These are phyloP conservation scores for Lantana camara DNA, from an alignment of 257 asterid species.

Conservation along the genomic window DNA sequence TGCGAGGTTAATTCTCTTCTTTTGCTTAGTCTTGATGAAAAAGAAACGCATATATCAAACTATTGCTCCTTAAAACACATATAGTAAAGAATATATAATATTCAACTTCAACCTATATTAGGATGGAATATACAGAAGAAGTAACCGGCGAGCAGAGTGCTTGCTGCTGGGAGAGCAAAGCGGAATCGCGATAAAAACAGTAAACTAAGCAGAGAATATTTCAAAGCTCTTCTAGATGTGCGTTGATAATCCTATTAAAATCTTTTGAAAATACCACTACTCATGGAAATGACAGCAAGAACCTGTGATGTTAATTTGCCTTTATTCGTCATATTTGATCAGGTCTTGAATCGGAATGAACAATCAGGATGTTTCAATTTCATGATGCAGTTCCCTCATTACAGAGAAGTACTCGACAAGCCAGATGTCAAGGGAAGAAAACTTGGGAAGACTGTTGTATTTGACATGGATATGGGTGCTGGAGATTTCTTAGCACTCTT, in stretches of 20 bases:
- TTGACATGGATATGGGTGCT: constrained; percentile 95
- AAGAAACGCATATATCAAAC: too few relatives aligned
- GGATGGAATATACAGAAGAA: constrained; percentile 75
- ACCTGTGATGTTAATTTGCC: neutral
- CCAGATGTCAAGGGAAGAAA: constrained; percentile 54
- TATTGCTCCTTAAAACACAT: too few relatives aligned
- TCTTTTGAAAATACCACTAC: too few relatives aligned
- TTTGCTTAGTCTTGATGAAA: too few relatives aligned
- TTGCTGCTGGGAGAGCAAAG: constrained; percentile 81
- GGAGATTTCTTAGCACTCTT: too few relatives aligned
- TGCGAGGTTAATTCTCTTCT: constrained; percentile 22
- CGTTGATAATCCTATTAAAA: constrained; percentile 21
- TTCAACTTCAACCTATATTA: constrained; percentile 23
- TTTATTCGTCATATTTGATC: constrained; percentile 9
- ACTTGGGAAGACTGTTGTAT: constrained; percentile 66
- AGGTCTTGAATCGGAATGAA: constrained; percentile 67
- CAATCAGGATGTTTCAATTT: constrained; percentile 70
- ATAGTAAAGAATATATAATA: too few relatives aligned
- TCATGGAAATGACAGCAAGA: too few relatives aligned
- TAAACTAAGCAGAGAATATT: constrained; percentile 55
- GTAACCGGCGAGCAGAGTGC: constrained; percentile 62
- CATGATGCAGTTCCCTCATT: constrained; percentile 56
- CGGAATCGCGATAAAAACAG: constrained; percentile 50
- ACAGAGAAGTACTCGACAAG: constrained; percentile 50
- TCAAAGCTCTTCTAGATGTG: constrained; percentile 67